Evolutionary conservation across 2,329 filamentous ascomycete genomes (phyloP), one percentile per base, ranked within the genome.

Genomic region (Lachnellula occidentalis): DNA sequence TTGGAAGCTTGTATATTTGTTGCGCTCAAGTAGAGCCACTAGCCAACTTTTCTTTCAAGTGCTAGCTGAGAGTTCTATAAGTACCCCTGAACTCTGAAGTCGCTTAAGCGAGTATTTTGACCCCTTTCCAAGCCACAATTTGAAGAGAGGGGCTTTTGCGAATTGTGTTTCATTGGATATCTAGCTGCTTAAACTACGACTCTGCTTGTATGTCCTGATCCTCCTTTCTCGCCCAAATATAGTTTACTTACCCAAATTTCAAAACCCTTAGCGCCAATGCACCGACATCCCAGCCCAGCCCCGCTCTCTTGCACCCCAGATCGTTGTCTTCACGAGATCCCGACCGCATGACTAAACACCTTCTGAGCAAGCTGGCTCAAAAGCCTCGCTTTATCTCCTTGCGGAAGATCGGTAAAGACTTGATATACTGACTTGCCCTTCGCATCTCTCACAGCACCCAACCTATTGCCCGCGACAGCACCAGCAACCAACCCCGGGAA

Each of bases 361-460:
- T 89, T 92, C 31, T 85, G 84, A 1, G 92, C 92, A 67, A 97
- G 73, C 71, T 95, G 88, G 68, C 85, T 87, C 58, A 97, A 76
- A 65, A 99, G 72, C 70, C 84, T 85, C 52, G 90, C 85, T 67
- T 90, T 87, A 67, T 96, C 92, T 49, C 78, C 79, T 71, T 90
- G 87, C 49, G 91, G 91, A 67, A 99, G 76, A 21, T 27, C 41
- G n/a, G 8, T 21, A 17, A 59, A 97, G 15, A 96, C 94, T 27
- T 85, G 78, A 72, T 95, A 97, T 5, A 99, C 94, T 68, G 90
- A 95, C 84, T 96, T 97, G 21, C 92, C 92, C 73, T 85, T 91
- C 34, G 88, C 84, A 73, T 99, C 94, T 54, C 94, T 79, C 19
- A 99, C 82, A 6, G 90, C 89, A 1, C 94, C 94, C n/a, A 97